A percentile compares a stretch with the other conserved stretches of the same genome.
Conservation (phyloP, 441 rosid genomes). For the Mallotus japonicus region DNA sequence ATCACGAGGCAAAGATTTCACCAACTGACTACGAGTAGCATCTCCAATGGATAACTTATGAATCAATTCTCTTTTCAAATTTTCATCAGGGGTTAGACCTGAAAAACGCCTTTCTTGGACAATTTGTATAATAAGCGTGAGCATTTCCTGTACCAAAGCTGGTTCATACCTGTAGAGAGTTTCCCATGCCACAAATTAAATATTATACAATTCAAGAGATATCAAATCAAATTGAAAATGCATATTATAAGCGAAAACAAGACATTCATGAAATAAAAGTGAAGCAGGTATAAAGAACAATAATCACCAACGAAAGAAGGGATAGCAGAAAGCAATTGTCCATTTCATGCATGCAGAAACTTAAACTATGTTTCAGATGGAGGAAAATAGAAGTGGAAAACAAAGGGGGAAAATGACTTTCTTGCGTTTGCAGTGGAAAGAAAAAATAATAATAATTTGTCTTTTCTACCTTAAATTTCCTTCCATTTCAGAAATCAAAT, state of each 20-base stretch:
- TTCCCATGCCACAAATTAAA: conserved; percentile 24
- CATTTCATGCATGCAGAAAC: neutral
- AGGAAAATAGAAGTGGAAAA: too few relatives aligned
- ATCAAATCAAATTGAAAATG: conserved; percentile 14
- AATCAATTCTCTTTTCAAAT: conserved; percentile 84
- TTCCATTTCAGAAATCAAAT: too few relatives aligned
- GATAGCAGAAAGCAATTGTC: neutral
- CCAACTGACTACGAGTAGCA: conserved; percentile 90
- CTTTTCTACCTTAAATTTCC: too few relatives aligned
- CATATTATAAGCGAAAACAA: conserved; percentile 10
- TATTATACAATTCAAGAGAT: conserved; percentile 12
- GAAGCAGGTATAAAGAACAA: neutral
- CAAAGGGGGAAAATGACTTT: too few relatives aligned
- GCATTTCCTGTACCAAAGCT: conserved; percentile 85
- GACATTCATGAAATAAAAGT: neutral
- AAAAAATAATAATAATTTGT: too few relatives aligned
- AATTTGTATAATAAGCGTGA: conserved; percentile 79
- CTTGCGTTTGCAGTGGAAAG: too few relatives aligned
- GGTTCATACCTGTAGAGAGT: conserved; percentile 74
- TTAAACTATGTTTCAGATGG: neutral
- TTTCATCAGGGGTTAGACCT: conserved; percentile 71
- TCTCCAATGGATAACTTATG: conserved; percentile 86
- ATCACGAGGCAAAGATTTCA: conserved; percentile 83
- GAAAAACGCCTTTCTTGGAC: conserved; percentile 93
- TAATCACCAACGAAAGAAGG: neutral